phyloP scores from a whole-genome alignment of 495 filamentous ascomycete species.

The Venustampulla echinocandica region DNA sequence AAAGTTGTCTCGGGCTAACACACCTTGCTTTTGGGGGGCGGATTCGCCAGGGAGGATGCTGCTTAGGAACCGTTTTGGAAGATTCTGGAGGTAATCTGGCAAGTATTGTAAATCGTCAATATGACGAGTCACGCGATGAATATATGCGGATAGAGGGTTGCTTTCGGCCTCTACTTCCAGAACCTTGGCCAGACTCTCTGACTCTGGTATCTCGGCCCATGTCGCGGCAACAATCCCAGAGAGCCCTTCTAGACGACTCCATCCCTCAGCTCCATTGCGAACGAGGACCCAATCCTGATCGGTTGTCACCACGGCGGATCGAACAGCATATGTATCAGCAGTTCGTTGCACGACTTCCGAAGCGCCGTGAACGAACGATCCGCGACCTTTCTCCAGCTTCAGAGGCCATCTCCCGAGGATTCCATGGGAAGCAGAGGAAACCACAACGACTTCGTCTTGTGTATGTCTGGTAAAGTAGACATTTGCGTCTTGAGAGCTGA shows the following conservation, averaged over 20 bases:
- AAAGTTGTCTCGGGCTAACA: slow-evolving; percentile 63
- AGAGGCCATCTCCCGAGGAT: slow-evolving; percentile 65
- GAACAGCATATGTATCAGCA: slow-evolving; percentile 59
- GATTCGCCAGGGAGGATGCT: slow-evolving; percentile 54
- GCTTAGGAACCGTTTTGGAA: slow-evolving; percentile 57
- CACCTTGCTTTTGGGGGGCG: slow-evolving; percentile 33
- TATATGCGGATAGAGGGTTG: slow-evolving; percentile 68
- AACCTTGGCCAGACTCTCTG: slow-evolving; percentile 66
- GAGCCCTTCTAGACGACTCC: slow-evolving; percentile 76
- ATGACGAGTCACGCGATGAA: slow-evolving; percentile 81
- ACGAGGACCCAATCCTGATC: slow-evolving; percentile 75
- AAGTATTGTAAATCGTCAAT: slow-evolving; percentile 67
- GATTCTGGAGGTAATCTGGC: slow-evolving; percentile 58
- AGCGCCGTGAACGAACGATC: slow-evolving; percentile 51
- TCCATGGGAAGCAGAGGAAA: slow-evolving; percentile 69
- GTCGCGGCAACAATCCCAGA: slow-evolving; percentile 64
- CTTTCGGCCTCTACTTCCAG: slow-evolving; percentile 80
- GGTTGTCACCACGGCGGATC: slow-evolving; percentile 60
- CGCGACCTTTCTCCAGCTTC: slow-evolving; percentile 27
- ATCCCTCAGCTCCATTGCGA: slow-evolving; percentile 69
- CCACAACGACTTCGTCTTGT: slow-evolving; percentile 56
- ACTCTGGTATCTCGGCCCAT: slow-evolving; percentile 66
- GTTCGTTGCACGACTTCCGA: slow-evolving; percentile 72
- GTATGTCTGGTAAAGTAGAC: slow-evolving; percentile 83
- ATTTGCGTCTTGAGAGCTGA: slow-evolving; percentile 66